These are phyloP conservation scores for Silene latifolia DNA, from an alignment of 148 eudicot species.

Conservation along the genomic window DNA sequence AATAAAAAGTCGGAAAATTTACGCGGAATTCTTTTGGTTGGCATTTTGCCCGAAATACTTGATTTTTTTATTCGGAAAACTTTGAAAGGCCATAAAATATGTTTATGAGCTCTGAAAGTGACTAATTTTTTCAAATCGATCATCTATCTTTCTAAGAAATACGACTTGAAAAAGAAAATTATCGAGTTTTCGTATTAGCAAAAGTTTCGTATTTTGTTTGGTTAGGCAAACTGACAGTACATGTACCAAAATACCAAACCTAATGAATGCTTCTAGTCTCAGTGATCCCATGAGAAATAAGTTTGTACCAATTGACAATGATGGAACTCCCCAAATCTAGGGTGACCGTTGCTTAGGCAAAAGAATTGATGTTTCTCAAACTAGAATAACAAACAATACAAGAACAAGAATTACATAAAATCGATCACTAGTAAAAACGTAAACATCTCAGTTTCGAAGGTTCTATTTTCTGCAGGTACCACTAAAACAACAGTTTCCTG, in stretches of 20 bases:
- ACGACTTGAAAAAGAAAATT: too few species aligned
- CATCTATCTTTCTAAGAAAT: too few species aligned
- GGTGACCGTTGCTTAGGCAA: conserved; percentile 50
- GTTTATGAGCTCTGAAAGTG: too few species aligned
- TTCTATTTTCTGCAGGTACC: not conserved
- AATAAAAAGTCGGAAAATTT: too few species aligned
- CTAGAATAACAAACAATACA: too few species aligned
- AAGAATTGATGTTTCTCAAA: conserved; percentile 8
- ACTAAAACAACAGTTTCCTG: conserved; percentile 5
- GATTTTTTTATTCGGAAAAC: too few species aligned
- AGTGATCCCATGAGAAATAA: conserved; percentile 70
- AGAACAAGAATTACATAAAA: not conserved
- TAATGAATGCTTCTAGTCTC: conserved; percentile 23
- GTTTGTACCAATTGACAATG: conserved; percentile 50
- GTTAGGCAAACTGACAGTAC: conserved; percentile 12
- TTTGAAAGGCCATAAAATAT: too few species aligned
- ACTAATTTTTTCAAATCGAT: too few species aligned
- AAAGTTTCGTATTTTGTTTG: too few species aligned
- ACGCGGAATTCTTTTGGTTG: too few species aligned
- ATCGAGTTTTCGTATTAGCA: too few species aligned
- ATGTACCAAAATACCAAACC: conserved; percentile 19
- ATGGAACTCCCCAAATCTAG: conserved; percentile 76
- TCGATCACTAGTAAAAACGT: not conserved
- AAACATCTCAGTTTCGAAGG: not conserved
- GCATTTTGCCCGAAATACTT: too few species aligned